Evolutionary conservation across 1,284 basidiomycete species (phyloP), one percentile per base, ranked within the genome.

Genomic region (Cryptococcus sp.): DNA sequence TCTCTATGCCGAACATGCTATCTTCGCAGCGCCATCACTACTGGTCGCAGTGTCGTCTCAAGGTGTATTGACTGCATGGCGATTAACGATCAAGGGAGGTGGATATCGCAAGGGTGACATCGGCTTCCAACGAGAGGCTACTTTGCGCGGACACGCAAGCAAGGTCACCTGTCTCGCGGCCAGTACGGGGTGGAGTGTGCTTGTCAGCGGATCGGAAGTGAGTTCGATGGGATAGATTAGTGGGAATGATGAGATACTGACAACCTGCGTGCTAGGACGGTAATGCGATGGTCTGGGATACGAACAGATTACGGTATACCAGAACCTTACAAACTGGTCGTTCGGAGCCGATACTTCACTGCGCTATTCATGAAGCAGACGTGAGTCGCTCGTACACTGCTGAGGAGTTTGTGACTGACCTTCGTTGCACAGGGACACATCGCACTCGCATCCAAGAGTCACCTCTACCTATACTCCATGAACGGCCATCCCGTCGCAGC

Each of bases 211-310:
- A 6, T 89, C 90, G 6, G 83, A 85, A 60, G 75, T 74, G 55
- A 60, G 71, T 67, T 17, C 11, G 20, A 35, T 17, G 27, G 10
- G 10, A 15, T 10, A 42, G 20, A 20, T 27, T 8, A 5, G 35
- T 47, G 50, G 22, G 19, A 11, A 10, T 23, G n/a, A 22, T 10
- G 20, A 35, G 11, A 20, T 23, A 25, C 23, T 59, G 25, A 56
- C 41, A 16, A 1, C 16, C 13, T 13, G 15, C 13, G 17, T 10
- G 1, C 40, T 57, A 75, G 65, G 92, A 96, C 67, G 88, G 90
- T 1, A 90, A 87, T 59, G 91, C 88, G 0, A 88, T 88, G 16
- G 68, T 96, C 7, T 98, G 94, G 94, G 94, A 97, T 73, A 82
- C 92, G 55, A 96, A 97, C 70, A 83, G 87, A 42, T 86, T 88